These are phyloP conservation scores for Teunomyces tritomae DNA, from an alignment of 805 yeast genomes.

Conservation along the genomic window DNA sequence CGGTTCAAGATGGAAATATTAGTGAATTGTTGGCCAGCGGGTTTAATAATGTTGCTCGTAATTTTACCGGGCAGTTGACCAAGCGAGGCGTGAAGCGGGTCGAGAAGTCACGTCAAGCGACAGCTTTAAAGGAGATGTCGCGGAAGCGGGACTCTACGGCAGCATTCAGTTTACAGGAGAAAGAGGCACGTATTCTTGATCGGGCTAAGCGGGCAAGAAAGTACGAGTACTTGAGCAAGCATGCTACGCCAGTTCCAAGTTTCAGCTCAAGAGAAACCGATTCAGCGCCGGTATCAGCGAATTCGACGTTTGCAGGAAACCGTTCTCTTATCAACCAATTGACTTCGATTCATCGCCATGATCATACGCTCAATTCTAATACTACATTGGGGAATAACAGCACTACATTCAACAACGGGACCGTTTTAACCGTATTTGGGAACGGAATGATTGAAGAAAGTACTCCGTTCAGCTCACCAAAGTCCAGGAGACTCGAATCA, in stretches of 20 bases:
- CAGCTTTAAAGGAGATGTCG: conserved; percentile 5
- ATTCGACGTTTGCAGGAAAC: conserved; percentile 5
- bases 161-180: conserved; percentile 3
- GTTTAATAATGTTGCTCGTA: conserved; percentile 17
- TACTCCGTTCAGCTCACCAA: conserved; percentile 33
- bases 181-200: conserved; percentile 5
- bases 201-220: conserved; percentile 28
- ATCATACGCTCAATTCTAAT: conserved; percentile 13
- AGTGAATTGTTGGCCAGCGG: conserved; percentile 22
- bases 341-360: conserved; percentile 8
- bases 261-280: neutral
- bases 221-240: conserved; percentile 34
- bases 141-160: neutral
- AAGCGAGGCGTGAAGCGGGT: conserved; percentile 26
- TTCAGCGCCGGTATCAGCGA: neutral
- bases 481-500: conserved; percentile 1
- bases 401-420: conserved; percentile 19
- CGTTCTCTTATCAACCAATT: conserved; percentile 11
- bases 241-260: conserved; percentile 11
- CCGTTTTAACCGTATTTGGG: conserved; percentile 34
- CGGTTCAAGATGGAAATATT: conserved; percentile 21
- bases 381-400: conserved; percentile 16
- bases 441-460: conserved; percentile 38
- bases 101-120: conserved; percentile 10
- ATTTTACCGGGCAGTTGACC: conserved; percentile 29